phyloP scores from a whole-genome alignment of 176 grass and related monocot species.

The Chloris gayana region DNA sequence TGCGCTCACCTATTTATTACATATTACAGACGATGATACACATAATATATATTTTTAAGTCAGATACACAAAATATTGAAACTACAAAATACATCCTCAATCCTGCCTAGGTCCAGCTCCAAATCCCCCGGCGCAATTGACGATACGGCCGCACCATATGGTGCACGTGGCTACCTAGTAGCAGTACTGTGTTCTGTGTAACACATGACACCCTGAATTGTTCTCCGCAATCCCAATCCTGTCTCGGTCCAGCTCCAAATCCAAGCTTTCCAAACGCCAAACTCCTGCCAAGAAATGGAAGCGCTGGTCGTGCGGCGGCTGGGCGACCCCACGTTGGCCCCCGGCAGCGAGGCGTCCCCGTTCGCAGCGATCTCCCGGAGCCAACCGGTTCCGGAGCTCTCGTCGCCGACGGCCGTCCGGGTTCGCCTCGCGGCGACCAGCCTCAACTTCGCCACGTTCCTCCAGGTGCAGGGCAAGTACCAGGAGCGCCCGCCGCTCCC shows the following conservation, averaged over 20 bases:
- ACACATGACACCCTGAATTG: too few species aligned
- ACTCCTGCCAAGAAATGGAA: conserved; percentile 46
- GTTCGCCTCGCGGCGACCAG: conserved; percentile 75
- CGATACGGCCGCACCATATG: too few species aligned
- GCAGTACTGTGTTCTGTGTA: too few species aligned
- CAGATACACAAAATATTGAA: too few species aligned
- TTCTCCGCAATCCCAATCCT: too few species aligned
- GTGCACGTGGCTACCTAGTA: too few species aligned
- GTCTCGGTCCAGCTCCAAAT: not conserved
- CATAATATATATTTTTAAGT: too few species aligned
- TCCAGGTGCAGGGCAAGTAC: conserved; percentile 89
- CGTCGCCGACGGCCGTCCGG: conserved; percentile 63
- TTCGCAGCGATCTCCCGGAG: conserved; percentile 49
- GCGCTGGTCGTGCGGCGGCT: conserved; percentile 73
- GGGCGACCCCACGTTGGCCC: conserved; percentile 67
- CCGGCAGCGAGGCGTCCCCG: conserved; percentile 49
- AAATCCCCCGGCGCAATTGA: too few species aligned
- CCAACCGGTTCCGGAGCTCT: conserved; percentile 50
- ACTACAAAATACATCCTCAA: too few species aligned
- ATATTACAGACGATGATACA: too few species aligned
- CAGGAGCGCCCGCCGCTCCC: conserved; percentile 79
- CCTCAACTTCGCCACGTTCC: conserved; percentile 84
- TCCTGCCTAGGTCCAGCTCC: too few species aligned
- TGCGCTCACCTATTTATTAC: too few species aligned
- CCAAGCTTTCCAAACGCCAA: not conserved